These are phyloP conservation scores for Bonia amplexicaulis DNA, from an alignment of 176 grass and related monocot species.

Conservation along the genomic window DNA sequence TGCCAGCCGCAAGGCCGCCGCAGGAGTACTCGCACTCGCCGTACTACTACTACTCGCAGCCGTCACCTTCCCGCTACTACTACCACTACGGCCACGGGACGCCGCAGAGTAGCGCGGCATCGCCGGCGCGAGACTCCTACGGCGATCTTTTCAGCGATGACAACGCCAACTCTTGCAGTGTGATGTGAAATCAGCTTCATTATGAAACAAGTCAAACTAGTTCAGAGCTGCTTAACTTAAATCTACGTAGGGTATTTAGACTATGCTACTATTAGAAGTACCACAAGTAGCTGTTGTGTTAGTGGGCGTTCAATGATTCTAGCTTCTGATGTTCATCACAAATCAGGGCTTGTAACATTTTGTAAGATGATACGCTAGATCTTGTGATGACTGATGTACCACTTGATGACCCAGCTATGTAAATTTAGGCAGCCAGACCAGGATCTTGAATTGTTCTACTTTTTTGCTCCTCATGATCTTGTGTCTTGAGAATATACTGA, in stretches of 20 bases:
- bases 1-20: not conserved
- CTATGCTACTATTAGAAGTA: not conserved
- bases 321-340: not conserved
- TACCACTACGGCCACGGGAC: conserved; percentile 11
- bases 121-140: conserved; percentile 11
- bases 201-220: not conserved
- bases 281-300: not conserved
- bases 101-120: not conserved
- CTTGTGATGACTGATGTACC: not conserved
- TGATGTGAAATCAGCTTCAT: conserved; percentile 26
- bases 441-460: not conserved
- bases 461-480: not conserved
- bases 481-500: no score
- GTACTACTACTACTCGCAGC: not conserved
- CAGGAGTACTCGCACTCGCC: conserved; percentile 4
- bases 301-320: not conserved
- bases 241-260: not conserved
- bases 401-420: not conserved
- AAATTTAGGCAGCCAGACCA: not conserved
- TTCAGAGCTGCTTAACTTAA: not conserved
- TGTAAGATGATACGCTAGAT: not conserved
- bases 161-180: conserved; percentile 39
- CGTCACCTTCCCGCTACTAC: not conserved
- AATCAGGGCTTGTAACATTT: not conserved
- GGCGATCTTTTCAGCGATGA: conserved; percentile 44